phyloP scores from a whole-genome alignment of 2,329 filamentous ascomycete genomes.

The Hypoxylon sp. region DNA sequence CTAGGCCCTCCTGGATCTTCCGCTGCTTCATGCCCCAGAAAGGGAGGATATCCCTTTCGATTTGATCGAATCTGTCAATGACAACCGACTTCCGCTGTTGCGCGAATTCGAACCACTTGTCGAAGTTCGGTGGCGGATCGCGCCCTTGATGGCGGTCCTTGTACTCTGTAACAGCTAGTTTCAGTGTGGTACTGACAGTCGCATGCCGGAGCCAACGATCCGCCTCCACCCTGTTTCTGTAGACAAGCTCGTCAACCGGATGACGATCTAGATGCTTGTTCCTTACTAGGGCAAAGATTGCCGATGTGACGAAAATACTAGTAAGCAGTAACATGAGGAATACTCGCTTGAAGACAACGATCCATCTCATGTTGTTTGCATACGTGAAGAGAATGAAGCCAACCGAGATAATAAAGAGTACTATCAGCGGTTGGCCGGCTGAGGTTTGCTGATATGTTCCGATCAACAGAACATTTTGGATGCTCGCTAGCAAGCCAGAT shows the following conservation, averaged over 20 bases:
- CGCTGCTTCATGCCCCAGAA: conserved; percentile 82
- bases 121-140: conserved; percentile 83
- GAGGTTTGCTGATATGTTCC: conserved; percentile 64
- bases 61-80: conserved; percentile 86
- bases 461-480: conserved; percentile 56
- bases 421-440: conserved; percentile 55
- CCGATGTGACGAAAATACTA: conserved; percentile 56
- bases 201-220: conserved; percentile 66
- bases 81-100: conserved; percentile 76
- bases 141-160: conserved; percentile 71
- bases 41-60: conserved; percentile 79
- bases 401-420: conserved; percentile 57
- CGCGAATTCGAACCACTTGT: conserved; percentile 87
- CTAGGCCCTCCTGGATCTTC: conserved; percentile 73
- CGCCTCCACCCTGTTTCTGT: conserved; percentile 62
- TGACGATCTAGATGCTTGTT: conserved; percentile 56
- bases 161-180: conserved; percentile 65
- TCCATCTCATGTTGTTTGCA: conserved; percentile 59
- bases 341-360: conserved; percentile 61
- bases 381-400: conserved; percentile 63
- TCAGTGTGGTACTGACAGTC: conserved; percentile 63
- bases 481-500: conserved; percentile 57
- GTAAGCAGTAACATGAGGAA: conserved; percentile 59
- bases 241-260: conserved; percentile 66
- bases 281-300: conserved; percentile 57